Percentiles rank a stretch among this genome's conserved stretches.
phyloP scores from a whole-genome alignment of 768 basidiomycete genomes.

The Tylopilus rubrobrunneus region DNA sequence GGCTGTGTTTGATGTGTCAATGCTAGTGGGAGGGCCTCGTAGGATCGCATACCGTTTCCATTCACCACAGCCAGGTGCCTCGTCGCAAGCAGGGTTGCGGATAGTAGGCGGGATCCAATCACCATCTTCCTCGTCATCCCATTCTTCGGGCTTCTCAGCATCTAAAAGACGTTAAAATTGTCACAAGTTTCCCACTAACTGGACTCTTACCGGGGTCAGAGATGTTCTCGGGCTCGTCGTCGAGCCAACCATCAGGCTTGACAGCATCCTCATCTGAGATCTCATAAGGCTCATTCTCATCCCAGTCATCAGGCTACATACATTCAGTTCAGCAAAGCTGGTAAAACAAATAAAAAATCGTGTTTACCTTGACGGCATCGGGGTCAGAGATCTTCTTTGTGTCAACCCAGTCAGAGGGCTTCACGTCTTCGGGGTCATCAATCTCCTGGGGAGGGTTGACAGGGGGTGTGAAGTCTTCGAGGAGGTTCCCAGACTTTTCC shows the following conservation, averaged over 20 bases:
- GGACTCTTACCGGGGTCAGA: conserved; percentile 74
- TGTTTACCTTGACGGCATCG: conserved; percentile 68
- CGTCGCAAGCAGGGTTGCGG: conserved; percentile 85
- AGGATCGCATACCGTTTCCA: conserved; percentile 66
- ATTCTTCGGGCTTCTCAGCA: conserved; percentile 95
- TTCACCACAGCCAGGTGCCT: conserved; percentile 90
- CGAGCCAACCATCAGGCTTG: conserved; percentile 96
- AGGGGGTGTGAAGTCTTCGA: conserved; percentile 90
- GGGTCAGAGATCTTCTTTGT: conserved; percentile 80
- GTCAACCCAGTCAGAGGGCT: conserved; percentile 94
- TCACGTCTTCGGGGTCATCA: conserved; percentile 86
- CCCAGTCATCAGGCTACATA: conserved; percentile 85
- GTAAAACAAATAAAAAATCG: background rate
- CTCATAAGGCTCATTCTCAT: conserved; percentile 93
- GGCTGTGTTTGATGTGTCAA: conserved; percentile 39
- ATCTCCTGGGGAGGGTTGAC: conserved; percentile 95
- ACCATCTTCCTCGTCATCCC: conserved; percentile 99
- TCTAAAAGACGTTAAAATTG: conserved; percentile 38
- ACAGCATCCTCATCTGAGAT: conserved; percentile 82
- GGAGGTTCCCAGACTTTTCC: conserved; percentile 73
- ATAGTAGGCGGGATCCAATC: conserved; percentile 94
- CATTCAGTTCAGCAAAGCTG: background rate
- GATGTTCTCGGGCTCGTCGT: conserved; percentile 73
- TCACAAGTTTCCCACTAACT: background rate
- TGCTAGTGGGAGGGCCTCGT: background rate